Evolutionary conservation across 352 stramenopile genomes (phyloP), one percentile per base, ranked within the genome.

Genomic region (Pseudoperonospora humuli): DNA sequence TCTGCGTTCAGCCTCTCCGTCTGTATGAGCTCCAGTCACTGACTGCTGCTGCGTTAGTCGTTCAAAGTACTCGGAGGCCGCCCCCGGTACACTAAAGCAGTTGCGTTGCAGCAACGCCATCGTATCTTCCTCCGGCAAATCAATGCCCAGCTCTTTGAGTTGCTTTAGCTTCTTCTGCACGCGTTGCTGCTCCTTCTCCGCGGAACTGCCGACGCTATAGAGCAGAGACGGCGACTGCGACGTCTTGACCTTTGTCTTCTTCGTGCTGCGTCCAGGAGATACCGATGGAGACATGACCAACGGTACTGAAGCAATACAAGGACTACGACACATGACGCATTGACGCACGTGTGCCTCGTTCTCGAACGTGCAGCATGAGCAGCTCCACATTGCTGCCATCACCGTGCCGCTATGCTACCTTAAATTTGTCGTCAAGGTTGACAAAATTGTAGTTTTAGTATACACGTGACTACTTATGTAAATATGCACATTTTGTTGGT

Each of bases 41-140:
- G 46, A 31, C 0, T 58, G 41, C 18, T 38, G 39, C n/a, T n/a
- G 41, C 11, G 55, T 42, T 44, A 71, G 17, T 7, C 54, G 64
- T 45, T 93, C 80, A 46, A 89, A 93, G 63, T 82, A 87, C 27
- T 75, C 75, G 40, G 68, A 83, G 18, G 75, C 77, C 4, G 77
- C 77, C 13, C 65, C 71, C 6, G 60, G 64, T 11, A 93, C 75
- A 39, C 74, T 82, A 53, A 77, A 89, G 61, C 74, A 86, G 41
- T 87, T 86, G 34, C 69, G 70, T 29, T 74, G 62, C 36, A 93
- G 54, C 42, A 93, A 51, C 37, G 59, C 54, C 50, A 67, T 51
- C 40, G 85, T 48, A 9, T 81, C 59, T 7, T 73, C 58, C 5
- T 69, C 37, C 0, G 70, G 50, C n/a, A 93, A 48, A 1, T 78